These are phyloP conservation scores for Kazachstania sp. DNA, from an alignment of 1,139 yeast species.

Conservation along the genomic window DNA sequence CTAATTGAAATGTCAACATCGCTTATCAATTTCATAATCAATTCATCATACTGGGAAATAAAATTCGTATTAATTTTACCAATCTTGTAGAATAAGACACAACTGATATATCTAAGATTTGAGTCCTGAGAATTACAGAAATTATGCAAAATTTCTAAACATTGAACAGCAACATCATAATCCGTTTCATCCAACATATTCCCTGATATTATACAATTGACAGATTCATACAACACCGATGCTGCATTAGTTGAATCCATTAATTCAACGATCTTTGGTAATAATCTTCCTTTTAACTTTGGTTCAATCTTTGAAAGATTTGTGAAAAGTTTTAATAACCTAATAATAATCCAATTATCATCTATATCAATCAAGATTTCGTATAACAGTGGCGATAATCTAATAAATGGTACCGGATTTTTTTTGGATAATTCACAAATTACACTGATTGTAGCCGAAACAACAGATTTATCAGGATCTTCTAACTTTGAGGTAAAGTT, in stretches of 20 bases:
- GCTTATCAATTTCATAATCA: slow-evolving; percentile 64
- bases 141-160: slow-evolving; percentile 56
- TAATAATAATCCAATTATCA: slow-evolving; percentile 90
- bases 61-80: slow-evolving; percentile 67
- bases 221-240: slow-evolving; percentile 82
- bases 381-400: slow-evolving; percentile 76
- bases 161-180: slow-evolving; percentile 55
- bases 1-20: slow-evolving; percentile 84
- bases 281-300: slow-evolving; percentile 66
- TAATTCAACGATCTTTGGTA: slow-evolving; percentile 69
- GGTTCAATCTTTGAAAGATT: slow-evolving; percentile 81
- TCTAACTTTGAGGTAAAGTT: slow-evolving; percentile 70
- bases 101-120: slow-evolving; percentile 79
- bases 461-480: slow-evolving; percentile 71
- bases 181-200: slow-evolving; percentile 68
- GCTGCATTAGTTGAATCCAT: slow-evolving; percentile 75
- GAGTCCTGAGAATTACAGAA: slow-evolving; percentile 74
- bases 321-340: slow-evolving; percentile 78
- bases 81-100: slow-evolving; percentile 72
- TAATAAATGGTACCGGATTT: slow-evolving; percentile 66
- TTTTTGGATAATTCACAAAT: slow-evolving; percentile 89
- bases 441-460: slow-evolving; percentile 90
- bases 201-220: slow-evolving; percentile 81
- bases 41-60: slow-evolving; percentile 52
- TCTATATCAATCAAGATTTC: slow-evolving; percentile 65